Percentiles rank a stretch among this genome's conserved stretches.
Evolutionary conservation across 2,329 filamentous ascomycete genomes (phyloP).

Genomic region (Colletotrichum sp.): DNA sequence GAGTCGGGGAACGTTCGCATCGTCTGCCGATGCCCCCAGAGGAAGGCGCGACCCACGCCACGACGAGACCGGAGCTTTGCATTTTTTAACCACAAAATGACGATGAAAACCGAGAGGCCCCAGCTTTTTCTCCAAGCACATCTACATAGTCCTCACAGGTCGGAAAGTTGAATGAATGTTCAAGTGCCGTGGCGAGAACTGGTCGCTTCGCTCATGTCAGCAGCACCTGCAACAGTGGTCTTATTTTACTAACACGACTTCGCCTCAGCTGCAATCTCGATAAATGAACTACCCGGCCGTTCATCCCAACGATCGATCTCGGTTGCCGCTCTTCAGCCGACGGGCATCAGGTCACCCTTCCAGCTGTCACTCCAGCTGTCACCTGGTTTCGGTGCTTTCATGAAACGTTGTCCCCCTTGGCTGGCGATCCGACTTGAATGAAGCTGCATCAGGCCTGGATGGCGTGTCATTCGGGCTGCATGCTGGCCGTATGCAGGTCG

Average conservation of each 20-base stretch:
- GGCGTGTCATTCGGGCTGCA: neutral
- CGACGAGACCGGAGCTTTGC: neutral
- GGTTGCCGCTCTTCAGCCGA: neutral
- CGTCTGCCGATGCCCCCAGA: conserved; percentile 8
- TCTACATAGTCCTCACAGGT: neutral
- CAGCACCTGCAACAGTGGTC: neutral
- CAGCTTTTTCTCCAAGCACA: neutral
- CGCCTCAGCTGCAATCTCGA: neutral
- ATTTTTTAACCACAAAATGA: neutral
- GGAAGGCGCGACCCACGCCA: conserved; percentile 1
- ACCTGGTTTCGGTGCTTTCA: neutral
- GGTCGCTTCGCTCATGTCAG: neutral
- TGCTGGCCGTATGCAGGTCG: neutral
- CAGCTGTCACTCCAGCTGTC: neutral
- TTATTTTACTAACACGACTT: neutral
- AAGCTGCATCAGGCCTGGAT: neutral
- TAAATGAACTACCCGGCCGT: neutral
- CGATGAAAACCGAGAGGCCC: neutral
- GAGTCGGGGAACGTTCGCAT: conserved; percentile 10
- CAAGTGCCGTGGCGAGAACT: neutral
- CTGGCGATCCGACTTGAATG: neutral
- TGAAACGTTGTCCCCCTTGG: neutral
- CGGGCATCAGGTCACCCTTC: neutral
- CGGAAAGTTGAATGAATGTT: neutral
- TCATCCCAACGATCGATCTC: neutral